Evolutionary conservation across 2,329 filamentous ascomycete genomes (phyloP).

Genomic region (Plectosphaerella plurivora): DNA sequence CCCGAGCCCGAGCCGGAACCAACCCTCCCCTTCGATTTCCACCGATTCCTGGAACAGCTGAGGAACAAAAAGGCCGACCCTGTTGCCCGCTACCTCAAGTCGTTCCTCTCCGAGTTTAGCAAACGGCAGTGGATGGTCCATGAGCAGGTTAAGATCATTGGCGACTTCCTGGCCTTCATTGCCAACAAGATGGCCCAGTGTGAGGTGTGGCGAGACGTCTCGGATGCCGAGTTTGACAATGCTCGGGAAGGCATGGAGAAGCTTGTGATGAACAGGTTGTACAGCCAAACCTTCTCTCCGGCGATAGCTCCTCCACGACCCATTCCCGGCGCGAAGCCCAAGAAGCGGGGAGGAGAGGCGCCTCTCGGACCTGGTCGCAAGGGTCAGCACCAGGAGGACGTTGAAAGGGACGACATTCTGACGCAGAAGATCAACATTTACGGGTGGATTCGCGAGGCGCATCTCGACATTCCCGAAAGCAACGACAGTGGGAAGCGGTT

Average conservation of each 20-base stretch:
- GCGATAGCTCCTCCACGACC: constrained; percentile 80
- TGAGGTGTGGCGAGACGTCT: constrained; percentile 93
- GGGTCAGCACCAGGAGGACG: constrained; percentile 96
- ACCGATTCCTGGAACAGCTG: constrained; percentile 92
- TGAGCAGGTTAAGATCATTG: constrained; percentile 98
- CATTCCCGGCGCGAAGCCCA: constrained; percentile 63
- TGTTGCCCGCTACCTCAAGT: constrained; percentile 90
- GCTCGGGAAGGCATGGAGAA: constrained; percentile 99
- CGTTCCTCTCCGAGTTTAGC: constrained; percentile 88
- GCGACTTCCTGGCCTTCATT: constrained; percentile 94
- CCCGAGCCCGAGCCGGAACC: constrained; percentile 77
- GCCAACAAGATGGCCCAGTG: constrained; percentile 97
- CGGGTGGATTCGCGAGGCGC: constrained; percentile 87
- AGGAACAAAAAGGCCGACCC: constrained; percentile 97
- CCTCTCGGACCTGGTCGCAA: constrained; percentile 75
- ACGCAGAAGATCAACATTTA: constrained; percentile 97
- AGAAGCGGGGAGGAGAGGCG: constrained; percentile 63
- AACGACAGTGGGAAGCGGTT: constrained; percentile 86
- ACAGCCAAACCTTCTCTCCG: constrained; percentile 93
- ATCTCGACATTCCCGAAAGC: constrained; percentile 84
- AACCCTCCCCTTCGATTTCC: constrained; percentile 89
- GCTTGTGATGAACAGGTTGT: constrained; percentile 95
- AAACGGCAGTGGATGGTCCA: constrained; percentile 99
- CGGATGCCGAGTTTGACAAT: constrained; percentile 96
- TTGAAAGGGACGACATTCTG: constrained; percentile 92